Percentiles rank a stretch among this genome's conserved stretches.
Evolutionary conservation across 805 yeast species (phyloP).

Genomic region (Barnettozyma pratensis): DNA sequence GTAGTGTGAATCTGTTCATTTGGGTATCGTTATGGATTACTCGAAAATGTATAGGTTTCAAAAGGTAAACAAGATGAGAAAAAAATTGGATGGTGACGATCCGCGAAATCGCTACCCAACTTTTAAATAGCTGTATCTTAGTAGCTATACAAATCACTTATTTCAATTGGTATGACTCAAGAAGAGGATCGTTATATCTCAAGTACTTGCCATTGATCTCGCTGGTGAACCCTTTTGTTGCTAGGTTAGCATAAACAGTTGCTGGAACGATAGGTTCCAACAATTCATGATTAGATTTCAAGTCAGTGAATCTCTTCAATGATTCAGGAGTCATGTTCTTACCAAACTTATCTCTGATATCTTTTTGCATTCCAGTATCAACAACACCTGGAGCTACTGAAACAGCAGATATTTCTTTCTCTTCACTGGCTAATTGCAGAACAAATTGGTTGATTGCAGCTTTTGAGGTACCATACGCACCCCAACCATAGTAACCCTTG

Average conservation of each 20-base stretch:
- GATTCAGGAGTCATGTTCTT: slow-evolving; percentile 55
- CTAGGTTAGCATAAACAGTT: slow-evolving; percentile 59
- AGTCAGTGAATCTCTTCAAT: slow-evolving; percentile 55
- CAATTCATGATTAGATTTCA: slow-evolving; percentile 53
- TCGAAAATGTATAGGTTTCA: too few relatives aligned
- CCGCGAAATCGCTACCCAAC: too few relatives aligned
- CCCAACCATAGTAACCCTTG: slow-evolving; percentile 67
- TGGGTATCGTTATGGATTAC: too few relatives aligned
- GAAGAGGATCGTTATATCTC: slow-evolving; percentile 47
- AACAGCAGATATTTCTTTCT: slow-evolving; percentile 50
- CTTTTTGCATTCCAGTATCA: slow-evolving; percentile 81
- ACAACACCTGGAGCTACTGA: slow-evolving; percentile 95
- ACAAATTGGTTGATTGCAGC: slow-evolving; percentile 86
- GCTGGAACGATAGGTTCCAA: slow-evolving; percentile 74
- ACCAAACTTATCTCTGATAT: slow-evolving; percentile 64
- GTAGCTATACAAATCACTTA: background rate
- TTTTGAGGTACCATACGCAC: slow-evolving; percentile 86
- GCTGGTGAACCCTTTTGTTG: slow-evolving; percentile 49
- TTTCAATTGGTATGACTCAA: slow-evolving; percentile 7
- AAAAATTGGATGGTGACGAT: too few relatives aligned
- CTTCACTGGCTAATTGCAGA: slow-evolving; percentile 62
- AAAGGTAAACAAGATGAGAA: too few relatives aligned
- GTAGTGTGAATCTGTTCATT: background rate
- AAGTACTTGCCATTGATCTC: slow-evolving; percentile 63
- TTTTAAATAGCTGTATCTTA: too few relatives aligned